Evolutionary conservation across 805 yeast species (phyloP).

Genomic region (Metschnikowia proteae): DNA sequence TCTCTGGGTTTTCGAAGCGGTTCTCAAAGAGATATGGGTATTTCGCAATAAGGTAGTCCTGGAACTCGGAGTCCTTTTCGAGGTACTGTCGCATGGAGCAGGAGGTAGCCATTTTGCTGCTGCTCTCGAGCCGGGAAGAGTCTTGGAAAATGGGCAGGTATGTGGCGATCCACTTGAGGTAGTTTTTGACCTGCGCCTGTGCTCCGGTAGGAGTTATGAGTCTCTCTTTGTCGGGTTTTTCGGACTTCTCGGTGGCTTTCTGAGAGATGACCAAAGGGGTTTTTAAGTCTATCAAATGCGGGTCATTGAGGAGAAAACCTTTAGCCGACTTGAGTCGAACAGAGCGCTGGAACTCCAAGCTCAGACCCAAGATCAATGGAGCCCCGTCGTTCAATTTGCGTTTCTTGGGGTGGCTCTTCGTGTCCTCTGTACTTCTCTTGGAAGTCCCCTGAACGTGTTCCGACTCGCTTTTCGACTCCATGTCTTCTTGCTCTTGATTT

Average conservation of each 20-base stretch:
- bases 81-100: constrained; percentile 56
- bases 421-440: not conserved
- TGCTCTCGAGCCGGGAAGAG: constrained; percentile 12
- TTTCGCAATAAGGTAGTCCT: constrained; percentile 24
- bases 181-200: constrained; percentile 15
- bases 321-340: constrained; percentile 44
- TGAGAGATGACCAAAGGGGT: constrained; percentile 13
- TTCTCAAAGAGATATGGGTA: not conserved
- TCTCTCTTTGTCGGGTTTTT: not conserved
- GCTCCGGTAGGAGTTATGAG: constrained; percentile 12
- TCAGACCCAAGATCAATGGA: constrained; percentile 46
- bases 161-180: constrained; percentile 16
- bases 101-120: constrained; percentile 42
- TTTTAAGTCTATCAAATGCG: constrained; percentile 44
- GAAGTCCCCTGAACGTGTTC: not conserved
- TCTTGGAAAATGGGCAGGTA: constrained; percentile 17
- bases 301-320: constrained; percentile 51
- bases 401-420: constrained; percentile 1
- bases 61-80: constrained; percentile 50
- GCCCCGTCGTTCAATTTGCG: constrained; percentile 9
- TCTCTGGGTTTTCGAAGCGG: not conserved
- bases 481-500: not conserved
- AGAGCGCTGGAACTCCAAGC: constrained; percentile 43
- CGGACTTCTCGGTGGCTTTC: not conserved
- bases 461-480: not conserved